A percentile compares a stretch with the other conserved stretches of the same genome.
These are phyloP conservation scores for Cutaneotrichosporon cyanovorans DNA, from an alignment of 1,284 basidiomycete genomes.

Conservation along the genomic window DNA sequence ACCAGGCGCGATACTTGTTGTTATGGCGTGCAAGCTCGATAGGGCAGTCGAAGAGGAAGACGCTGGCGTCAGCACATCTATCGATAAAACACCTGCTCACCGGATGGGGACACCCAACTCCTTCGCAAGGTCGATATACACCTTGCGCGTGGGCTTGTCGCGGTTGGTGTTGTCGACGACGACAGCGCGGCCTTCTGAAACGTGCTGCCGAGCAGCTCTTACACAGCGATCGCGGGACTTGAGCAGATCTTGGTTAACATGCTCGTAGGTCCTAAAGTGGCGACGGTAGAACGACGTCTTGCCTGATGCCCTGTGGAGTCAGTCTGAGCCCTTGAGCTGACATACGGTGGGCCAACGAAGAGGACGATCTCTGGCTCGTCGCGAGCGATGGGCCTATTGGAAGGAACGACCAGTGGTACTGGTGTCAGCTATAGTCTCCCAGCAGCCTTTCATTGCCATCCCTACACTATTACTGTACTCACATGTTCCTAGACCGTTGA, in stretches of 20 bases:
- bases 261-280: conserved; percentile 68
- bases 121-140: conserved; percentile 62
- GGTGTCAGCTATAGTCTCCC: conserved; percentile 7
- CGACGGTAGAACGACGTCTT: conserved; percentile 72
- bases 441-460: too few relatives aligned
- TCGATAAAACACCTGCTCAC: conserved; percentile 42
- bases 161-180: conserved; percentile 87
- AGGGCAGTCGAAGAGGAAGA: conserved; percentile 64
- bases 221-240: conserved; percentile 64
- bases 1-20: conserved; percentile 70
- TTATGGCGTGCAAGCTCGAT: conserved; percentile 80
- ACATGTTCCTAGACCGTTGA: conserved; percentile 4
- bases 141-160: conserved; percentile 57
- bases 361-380: conserved; percentile 56
- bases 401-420: conserved; percentile 58
- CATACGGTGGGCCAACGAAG: conserved; percentile 72
- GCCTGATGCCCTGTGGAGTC: conserved; percentile 55
- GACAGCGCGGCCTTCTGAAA: conserved; percentile 57
- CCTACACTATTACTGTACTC: too few relatives aligned
- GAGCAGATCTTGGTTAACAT: conserved; percentile 80
- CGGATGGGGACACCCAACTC: conserved; percentile 54
- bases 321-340: neutral
- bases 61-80: conserved; percentile 49
- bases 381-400: conserved; percentile 57
- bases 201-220: conserved; percentile 54